phyloP scores from a whole-genome alignment of 768 basidiomycete genomes.

The Rhodotorula diobovata region DNA sequence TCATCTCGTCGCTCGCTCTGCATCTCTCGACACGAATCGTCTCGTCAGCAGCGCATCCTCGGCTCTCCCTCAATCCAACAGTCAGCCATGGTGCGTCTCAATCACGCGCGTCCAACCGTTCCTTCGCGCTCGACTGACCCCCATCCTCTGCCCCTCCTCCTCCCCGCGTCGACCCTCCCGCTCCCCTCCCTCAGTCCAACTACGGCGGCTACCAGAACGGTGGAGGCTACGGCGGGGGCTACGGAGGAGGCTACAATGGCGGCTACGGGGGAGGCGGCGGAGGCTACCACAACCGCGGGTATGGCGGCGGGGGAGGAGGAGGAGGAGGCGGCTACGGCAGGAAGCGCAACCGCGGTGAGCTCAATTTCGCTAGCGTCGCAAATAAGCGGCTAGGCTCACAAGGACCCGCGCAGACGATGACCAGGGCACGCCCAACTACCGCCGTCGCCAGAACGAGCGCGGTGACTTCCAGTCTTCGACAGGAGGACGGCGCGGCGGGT shows the following conservation, averaged over 20 bases:
- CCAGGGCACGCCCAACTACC: constrained; percentile 18
- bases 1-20: too few species aligned
- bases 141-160: too few species aligned
- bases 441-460: constrained; percentile 4
- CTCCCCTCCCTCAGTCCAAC: not conserved
- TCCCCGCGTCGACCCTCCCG: not conserved
- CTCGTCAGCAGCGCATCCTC: too few species aligned
- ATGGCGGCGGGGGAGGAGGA: constrained; percentile 11
- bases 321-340: constrained; percentile 2
- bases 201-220: constrained; percentile 16
- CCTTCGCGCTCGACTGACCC: too few species aligned
- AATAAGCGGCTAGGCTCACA: not conserved
- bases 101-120: too few species aligned
- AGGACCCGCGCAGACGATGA: constrained; percentile 36
- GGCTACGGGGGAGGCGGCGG: constrained; percentile 33
- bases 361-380: too few species aligned
- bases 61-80: too few species aligned
- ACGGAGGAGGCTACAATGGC: constrained; percentile 11
- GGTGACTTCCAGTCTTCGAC: constrained; percentile 36
- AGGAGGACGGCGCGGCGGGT: constrained; percentile 26
- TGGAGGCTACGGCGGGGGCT: constrained; percentile 35
- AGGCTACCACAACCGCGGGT: constrained; percentile 32
- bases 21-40: too few species aligned
- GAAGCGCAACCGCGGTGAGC: constrained; percentile 8
- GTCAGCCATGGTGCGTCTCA: too few species aligned